Percentiles rank a stretch among this genome's conserved stretches.
Evolutionary conservation across 73 alveolate genomes (phyloP).

Genomic region (Paraurostyla sp.): DNA sequence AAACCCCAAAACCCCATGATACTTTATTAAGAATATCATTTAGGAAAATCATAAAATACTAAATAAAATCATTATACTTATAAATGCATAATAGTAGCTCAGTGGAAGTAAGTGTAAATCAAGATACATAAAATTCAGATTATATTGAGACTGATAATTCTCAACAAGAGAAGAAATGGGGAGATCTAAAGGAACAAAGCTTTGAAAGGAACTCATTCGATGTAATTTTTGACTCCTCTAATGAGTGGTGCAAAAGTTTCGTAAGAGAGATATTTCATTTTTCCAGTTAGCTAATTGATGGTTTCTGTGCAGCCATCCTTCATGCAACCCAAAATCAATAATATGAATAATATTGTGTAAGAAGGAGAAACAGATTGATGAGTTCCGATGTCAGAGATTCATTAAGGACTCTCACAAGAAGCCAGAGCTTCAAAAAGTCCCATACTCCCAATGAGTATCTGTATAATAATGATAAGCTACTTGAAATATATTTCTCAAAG

Average conservation of each 20-base stretch:
- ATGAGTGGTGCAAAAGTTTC: conserved; percentile 29
- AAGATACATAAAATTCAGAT: too few relatives aligned
- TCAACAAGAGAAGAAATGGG: background rate
- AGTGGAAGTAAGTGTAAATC: too few relatives aligned
- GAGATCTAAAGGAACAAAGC: background rate
- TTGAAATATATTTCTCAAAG: conserved; percentile 1
- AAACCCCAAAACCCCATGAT: too few relatives aligned
- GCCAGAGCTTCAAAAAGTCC: background rate
- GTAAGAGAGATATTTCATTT: conserved; percentile 45
- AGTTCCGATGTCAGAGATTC: background rate
- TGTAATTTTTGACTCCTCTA: conserved; percentile 32
- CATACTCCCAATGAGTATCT: background rate
- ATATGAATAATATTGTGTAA: background rate
- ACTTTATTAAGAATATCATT: too few relatives aligned
- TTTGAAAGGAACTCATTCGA: background rate
- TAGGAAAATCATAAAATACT: too few relatives aligned
- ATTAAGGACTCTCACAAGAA: background rate
- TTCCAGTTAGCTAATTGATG: conserved; percentile 27
- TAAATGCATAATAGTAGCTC: too few relatives aligned
- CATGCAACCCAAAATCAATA: conserved; percentile 15
- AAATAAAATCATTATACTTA: too few relatives aligned
- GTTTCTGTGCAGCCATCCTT: conserved; percentile 55
- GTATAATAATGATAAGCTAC: background rate
- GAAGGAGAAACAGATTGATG: background rate
- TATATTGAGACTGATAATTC: too few relatives aligned